Evolutionary conservation across 2,329 filamentous ascomycete genomes (phyloP), one percentile per base, ranked within the genome.

Genomic region (Stagonosporopsis vannaccii): DNA sequence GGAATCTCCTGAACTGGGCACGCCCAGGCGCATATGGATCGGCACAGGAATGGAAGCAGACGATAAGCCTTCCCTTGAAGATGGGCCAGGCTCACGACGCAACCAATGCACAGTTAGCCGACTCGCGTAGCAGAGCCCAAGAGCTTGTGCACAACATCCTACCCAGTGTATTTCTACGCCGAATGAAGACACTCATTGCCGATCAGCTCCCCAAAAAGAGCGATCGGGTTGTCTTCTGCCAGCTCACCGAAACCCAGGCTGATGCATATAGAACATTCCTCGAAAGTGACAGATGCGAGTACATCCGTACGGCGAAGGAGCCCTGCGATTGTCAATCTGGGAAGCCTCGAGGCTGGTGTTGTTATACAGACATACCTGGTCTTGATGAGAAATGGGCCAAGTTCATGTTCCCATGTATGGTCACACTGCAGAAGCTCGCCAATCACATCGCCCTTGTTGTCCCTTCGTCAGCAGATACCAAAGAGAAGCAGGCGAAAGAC

Each of bases 1-100:
- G 94, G 94, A 96, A 92, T 0, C 81, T 99, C 0, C 81, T 99
- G 2, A 96, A 99, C 72, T 99, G 95, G 95, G 93, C 92, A 0
- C 95, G 96, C 65, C 95, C 95, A 0, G 94, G 92, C 0, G 78
- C 76, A 35, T 83, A 90, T 60, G 87, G 87, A 0, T 85, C 87
- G 0, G 77, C 90, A 9, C 79, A 84, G 5, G 90, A 90, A 37
- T 99, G 95, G 95, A 89, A 87, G 67, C 81, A 84, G 19, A 87
- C 85, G 33, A 91, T 99, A 56, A 88, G 88, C 49, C 85, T 88
- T 20, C 95, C 94, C 0, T 80, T 99, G 51, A 91, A 90, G 51
- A 80, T 93, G 47, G 95, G 95, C 0, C 95, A 98, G 76, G 93
- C 92, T 39, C 94, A 99, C 69, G 91, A 97, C 73, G 93, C 94